Base-by-base conservation (phyloP, 116 monocot genomes). In the Posidonia oceanica region DNA sequence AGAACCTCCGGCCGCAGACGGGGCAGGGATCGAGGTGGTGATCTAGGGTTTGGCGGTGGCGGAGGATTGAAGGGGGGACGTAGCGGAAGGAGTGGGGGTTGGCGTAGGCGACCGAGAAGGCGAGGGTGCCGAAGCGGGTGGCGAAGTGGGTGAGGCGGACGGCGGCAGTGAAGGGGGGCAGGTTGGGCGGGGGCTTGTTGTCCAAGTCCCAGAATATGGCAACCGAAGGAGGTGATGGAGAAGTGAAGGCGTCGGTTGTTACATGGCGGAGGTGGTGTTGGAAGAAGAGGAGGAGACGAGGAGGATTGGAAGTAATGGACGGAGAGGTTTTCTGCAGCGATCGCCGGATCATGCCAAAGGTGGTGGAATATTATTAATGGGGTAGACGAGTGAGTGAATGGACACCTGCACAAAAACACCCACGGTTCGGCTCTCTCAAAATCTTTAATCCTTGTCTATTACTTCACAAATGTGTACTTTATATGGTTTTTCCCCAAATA, bases 1-100 rank as follows among this genome's bases (percentile, higher is more conserved):
- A 76, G 82, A 90, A 90, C 65, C 80, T 78, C 40, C 87, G 80
- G 36, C 82, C 80, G 78, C 90, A 90, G 66, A 90, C 71, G 65
- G 75, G 77, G 79, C 90, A 90, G 67, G 66, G 56, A 70, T 70
- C 56, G 36, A 75, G 76, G 63, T 7, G 48, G 48, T 48, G 48
- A 12, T 10, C 48, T 7, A 58, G 16, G 16, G 58, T 51, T 57
- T 54, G 66, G 64, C 64, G 80, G 66, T 37, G 22, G 75, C 12
- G 77, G 21, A 54, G 58, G 53, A 66, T 20, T 5, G 48, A 68
- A 71, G 65, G 12, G 14, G 75, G 73, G 71, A 71, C 48, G 74
- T 38, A 51, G 76, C 67, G 52, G 66, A 29, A 52, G 63, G 64
- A 13, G 66, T 40, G 54, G 65, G 61, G 55, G 61, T 22, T 56